These are phyloP conservation scores for Metschnikowia kofuensis DNA, from an alignment of 805 yeast species.

Conservation along the genomic window DNA sequence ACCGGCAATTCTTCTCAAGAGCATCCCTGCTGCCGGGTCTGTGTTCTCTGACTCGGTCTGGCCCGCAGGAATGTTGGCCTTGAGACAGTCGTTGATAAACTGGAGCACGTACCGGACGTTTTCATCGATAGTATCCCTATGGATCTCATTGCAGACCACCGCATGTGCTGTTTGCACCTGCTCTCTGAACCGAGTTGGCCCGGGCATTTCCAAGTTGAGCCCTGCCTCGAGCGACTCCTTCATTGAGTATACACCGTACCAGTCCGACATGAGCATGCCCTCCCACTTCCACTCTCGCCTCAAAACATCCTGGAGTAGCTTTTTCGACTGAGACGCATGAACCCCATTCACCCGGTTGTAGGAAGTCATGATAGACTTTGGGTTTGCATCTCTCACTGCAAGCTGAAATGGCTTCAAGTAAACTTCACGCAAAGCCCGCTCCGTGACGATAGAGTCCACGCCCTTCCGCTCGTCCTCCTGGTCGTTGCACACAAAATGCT, in stretches of 20 bases:
- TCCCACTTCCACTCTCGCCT: constrained; percentile 56
- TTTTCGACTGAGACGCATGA: constrained; percentile 49
- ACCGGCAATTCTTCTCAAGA: constrained; percentile 14
- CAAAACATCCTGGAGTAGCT: constrained; percentile 44
- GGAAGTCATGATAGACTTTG: constrained; percentile 57
- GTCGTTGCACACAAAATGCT: constrained; percentile 64
- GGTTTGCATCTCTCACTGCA: constrained; percentile 51
- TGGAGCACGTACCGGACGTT: constrained; percentile 47
- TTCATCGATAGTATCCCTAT: constrained; percentile 40
- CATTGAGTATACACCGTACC: constrained; percentile 57
- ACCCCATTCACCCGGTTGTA: constrained; percentile 63
- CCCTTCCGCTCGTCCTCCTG: constrained; percentile 53
- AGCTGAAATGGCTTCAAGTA: constrained; percentile 63
- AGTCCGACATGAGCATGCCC: constrained; percentile 60
- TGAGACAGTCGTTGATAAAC: constrained; percentile 43
- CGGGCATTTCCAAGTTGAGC: constrained; percentile 67
- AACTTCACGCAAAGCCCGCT: constrained; percentile 63
- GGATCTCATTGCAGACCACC: constrained; percentile 40
- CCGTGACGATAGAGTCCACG: constrained; percentile 49
- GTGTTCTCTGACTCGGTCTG: constrained; percentile 26
- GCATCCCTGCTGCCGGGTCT: constrained; percentile 14
- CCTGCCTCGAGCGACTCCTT: constrained; percentile 51
- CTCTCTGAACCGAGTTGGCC: constrained; percentile 49
- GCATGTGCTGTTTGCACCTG: constrained; percentile 40
- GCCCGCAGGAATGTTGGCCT: constrained; percentile 39